Base-by-base conservation (phyloP, 2,329 filamentous ascomycete genomes). In the Epichloe brachyelytri region DNA sequence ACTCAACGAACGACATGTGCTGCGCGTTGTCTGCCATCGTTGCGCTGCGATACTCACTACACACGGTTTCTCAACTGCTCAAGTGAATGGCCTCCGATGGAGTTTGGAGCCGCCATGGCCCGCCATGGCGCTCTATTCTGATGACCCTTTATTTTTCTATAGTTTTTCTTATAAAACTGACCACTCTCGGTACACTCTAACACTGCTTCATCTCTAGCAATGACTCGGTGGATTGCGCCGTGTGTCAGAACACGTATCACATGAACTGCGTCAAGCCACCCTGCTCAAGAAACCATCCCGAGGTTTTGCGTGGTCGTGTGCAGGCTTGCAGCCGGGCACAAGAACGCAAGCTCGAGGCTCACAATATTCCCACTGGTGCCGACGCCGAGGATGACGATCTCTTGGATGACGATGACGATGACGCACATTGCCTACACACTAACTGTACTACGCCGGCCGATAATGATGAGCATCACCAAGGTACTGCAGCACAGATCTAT, bases 231-330 rank as follows among this genome's bases (percentile, higher is more conserved):
- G 91, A 97, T 66, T 98, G 93, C 67, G 93, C 91, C 43, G 89
- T 96, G 51, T 98, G 93, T 68, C 80, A 84, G 63, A 84, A 89
- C 66, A 97, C 91, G 14, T 98, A 96, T 70, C 93, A 98, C 72
- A 97, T 98, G 91, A 88, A 90, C 62, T 98, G 93, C 67, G 93
- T 98, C 51, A 85, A 86, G 54, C 93, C 93, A 40, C 88, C 90
- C 69, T 98, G 55, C 77, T 89, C 49, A 98, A 96, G 68, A 98
- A 98, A 68, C 93, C 93, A 19, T 95, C 91, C 45, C 85, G 93
- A 67, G 93, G 93, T 39, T 98, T 98, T 69, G 93, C 89, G 4
- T 98, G 93, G 93, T 91, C 93, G 33, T 98, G 93, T 67, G 93
- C 88, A n/a, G 50, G 86, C 91, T 53, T 98, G 93, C 68, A 96